These are phyloP conservation scores for Coniella lustricola DNA, from an alignment of 2,329 filamentous ascomycete genomes.

Conservation along the genomic window DNA sequence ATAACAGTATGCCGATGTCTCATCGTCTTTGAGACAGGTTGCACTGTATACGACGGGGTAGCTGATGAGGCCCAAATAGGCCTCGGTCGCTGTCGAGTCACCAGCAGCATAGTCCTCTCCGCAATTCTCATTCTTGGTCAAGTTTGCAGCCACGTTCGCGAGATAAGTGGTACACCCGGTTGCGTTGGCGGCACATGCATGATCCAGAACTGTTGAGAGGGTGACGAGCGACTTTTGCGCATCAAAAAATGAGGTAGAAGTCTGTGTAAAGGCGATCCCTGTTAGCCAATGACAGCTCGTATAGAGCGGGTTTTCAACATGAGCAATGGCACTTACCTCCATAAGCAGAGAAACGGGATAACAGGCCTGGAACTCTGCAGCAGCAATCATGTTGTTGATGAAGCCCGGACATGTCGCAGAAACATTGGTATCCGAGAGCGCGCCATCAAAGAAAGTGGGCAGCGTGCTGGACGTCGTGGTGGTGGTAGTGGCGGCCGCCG, in stretches of 20 bases:
- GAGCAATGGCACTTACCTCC: constrained; percentile 46
- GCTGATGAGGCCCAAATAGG: constrained; percentile 66
- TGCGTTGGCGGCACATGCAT: constrained; percentile 64
- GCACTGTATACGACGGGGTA: constrained; percentile 76
- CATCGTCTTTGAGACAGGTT: constrained; percentile 66
- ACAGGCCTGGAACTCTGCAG: constrained; percentile 64
- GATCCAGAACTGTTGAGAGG: constrained; percentile 72
- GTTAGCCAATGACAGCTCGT: no score
- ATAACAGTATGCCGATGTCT: constrained; percentile 67
- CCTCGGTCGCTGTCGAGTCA: constrained; percentile 65
- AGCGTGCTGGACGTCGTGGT: constrained; percentile 33
- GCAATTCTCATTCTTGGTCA: constrained; percentile 60
- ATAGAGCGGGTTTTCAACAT: not conserved
- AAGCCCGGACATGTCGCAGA: constrained; percentile 55
- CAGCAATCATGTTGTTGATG: constrained; percentile 59
- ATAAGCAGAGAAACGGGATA: constrained; percentile 80
- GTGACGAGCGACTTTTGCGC: constrained; percentile 62
- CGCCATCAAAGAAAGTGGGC: constrained; percentile 62
- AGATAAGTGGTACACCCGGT: constrained; percentile 61
- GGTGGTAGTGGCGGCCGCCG: no score
- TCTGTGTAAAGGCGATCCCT: constrained; percentile 38
- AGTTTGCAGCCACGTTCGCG: constrained; percentile 53
- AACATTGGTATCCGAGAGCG: constrained; percentile 56
- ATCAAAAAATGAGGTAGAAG: constrained; percentile 78
- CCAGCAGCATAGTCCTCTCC: constrained; percentile 59